Conservation (phyloP, 2,329 filamentous ascomycete genomes). For the Phyllosticta citriasiana region DNA sequence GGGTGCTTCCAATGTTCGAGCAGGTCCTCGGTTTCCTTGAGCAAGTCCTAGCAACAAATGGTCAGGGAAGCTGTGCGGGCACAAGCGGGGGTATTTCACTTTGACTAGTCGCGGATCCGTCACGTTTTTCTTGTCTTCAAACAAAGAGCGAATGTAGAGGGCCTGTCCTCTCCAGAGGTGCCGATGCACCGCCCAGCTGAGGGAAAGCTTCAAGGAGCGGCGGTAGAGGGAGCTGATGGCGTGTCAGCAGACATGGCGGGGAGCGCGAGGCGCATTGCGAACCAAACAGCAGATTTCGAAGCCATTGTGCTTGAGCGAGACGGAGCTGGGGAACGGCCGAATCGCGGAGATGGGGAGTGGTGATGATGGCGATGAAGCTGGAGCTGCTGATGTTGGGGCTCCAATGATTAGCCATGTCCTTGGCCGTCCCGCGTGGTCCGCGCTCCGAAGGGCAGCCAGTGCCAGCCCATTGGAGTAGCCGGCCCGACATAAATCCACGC, state of each 20-base stretch:
- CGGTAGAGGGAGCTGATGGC: conserved; percentile 63
- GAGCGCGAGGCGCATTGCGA: conserved; percentile 8
- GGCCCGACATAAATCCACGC: background rate
- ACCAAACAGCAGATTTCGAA: conserved; percentile 28
- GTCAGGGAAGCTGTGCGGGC: background rate
- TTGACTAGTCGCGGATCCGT: conserved; percentile 76
- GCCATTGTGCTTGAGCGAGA: conserved; percentile 26
- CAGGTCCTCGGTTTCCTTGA: conserved; percentile 79
- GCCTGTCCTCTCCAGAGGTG: conserved; percentile 93
- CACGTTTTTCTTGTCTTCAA: conserved; percentile 84
- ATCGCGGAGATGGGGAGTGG: conserved; percentile 12
- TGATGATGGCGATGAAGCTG: conserved; percentile 13
- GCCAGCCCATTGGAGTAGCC: background rate
- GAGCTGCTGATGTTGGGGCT: conserved; percentile 16
- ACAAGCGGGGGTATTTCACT: conserved; percentile 42
- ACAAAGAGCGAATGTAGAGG: conserved; percentile 87
- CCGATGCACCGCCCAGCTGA: conserved; percentile 92
- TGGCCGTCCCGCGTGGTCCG: background rate
- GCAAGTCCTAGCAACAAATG: conserved; percentile 53
- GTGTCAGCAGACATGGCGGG: conserved; percentile 18
- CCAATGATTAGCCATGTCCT: background rate
- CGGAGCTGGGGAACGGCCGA: background rate
- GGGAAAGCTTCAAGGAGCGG: conserved; percentile 80
- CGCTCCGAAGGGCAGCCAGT: too few species aligned
- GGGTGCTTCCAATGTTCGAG: conserved; percentile 96